phyloP scores from a whole-genome alignment of 2,329 filamentous ascomycete genomes.

The Trichoderma arundinaceum region DNA sequence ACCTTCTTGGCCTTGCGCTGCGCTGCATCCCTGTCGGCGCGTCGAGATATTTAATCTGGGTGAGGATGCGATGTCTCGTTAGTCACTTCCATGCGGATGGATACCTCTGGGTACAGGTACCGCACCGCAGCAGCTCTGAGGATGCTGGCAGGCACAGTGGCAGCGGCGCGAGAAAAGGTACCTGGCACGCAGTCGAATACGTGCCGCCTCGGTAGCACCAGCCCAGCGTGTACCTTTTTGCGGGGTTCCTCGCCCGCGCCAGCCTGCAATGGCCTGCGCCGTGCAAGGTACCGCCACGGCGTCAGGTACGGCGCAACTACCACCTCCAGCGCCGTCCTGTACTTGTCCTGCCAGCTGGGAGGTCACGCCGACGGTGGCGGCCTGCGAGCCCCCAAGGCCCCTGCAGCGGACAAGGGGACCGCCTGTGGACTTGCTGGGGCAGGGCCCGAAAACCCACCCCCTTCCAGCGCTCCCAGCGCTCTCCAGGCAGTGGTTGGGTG shows the following conservation, averaged over 20 bases:
- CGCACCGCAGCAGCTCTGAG: too few relatives aligned
- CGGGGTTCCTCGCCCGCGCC: background rate
- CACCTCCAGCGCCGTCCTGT: background rate
- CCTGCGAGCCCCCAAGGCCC: background rate
- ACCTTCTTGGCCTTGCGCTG: too few relatives aligned
- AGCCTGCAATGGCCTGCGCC: background rate
- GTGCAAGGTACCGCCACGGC: too few relatives aligned
- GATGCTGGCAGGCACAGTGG: too few relatives aligned
- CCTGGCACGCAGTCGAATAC: too few relatives aligned
- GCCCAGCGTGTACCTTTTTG: conserved; percentile 8
- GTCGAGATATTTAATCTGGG: background rate
- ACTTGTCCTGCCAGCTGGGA: background rate
- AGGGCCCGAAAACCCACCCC: background rate
- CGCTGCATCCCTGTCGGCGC: conserved; percentile 11
- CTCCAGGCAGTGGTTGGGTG: background rate
- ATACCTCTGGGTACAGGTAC: too few relatives aligned
- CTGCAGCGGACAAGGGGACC: conserved; percentile 12
- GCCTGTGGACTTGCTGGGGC: background rate
- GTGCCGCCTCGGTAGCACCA: background rate
- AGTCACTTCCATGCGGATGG: background rate
- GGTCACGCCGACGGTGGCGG: conserved; percentile 27
- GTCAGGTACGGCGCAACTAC: too few relatives aligned
- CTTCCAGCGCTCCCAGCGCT: background rate
- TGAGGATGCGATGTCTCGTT: background rate
- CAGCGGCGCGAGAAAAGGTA: too few relatives aligned